Conservation (phyloP, 192 early-diverging fungal genomes). For the Powellomyces hirtus region DNA sequence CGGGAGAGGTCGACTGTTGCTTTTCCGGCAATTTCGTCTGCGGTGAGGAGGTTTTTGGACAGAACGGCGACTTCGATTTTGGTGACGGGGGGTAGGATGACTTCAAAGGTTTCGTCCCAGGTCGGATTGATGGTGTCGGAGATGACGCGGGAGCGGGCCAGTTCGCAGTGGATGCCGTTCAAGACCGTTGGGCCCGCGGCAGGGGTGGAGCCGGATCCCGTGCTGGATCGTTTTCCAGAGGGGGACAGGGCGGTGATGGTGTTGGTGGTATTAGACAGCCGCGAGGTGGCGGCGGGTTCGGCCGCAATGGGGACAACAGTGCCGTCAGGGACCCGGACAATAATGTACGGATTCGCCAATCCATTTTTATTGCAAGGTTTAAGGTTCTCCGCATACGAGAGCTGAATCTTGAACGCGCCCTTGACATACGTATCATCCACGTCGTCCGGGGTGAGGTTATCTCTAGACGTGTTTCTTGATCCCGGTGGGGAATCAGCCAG, state of each 20-base stretch:
- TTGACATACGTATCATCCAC: slow-evolving; percentile 35
- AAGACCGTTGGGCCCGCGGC: slow-evolving; percentile 34
- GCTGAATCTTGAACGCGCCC: slow-evolving; percentile 48
- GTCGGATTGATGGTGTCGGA: slow-evolving; percentile 50
- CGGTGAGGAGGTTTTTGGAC: slow-evolving; percentile 49
- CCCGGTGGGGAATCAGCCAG: slow-evolving; percentile 1
- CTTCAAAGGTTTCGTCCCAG: slow-evolving; percentile 56
- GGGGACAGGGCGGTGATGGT: background rate
- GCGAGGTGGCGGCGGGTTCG: slow-evolving; percentile 12
- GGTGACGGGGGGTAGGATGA: slow-evolving; percentile 50
- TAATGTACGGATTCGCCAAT: slow-evolving; percentile 48
- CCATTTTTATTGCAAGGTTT: slow-evolving; percentile 55
- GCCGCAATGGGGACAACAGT: slow-evolving; percentile 38
- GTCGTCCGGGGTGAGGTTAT: background rate
- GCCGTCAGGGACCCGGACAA: slow-evolving; percentile 55
- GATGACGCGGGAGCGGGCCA: slow-evolving; percentile 47
- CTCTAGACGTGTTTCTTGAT: background rate
- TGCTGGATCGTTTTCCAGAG: background rate
- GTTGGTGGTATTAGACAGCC: background rate
- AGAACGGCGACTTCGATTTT: slow-evolving; percentile 46
- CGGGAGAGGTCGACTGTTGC: slow-evolving; percentile 41
- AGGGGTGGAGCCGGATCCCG: background rate
- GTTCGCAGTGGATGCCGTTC: slow-evolving; percentile 42
- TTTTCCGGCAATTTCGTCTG: slow-evolving; percentile 50
- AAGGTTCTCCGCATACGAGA: slow-evolving; percentile 56